Evolutionary conservation across 306 rosid genomes (phyloP).

Genomic region (Cucurbita moschata): DNA sequence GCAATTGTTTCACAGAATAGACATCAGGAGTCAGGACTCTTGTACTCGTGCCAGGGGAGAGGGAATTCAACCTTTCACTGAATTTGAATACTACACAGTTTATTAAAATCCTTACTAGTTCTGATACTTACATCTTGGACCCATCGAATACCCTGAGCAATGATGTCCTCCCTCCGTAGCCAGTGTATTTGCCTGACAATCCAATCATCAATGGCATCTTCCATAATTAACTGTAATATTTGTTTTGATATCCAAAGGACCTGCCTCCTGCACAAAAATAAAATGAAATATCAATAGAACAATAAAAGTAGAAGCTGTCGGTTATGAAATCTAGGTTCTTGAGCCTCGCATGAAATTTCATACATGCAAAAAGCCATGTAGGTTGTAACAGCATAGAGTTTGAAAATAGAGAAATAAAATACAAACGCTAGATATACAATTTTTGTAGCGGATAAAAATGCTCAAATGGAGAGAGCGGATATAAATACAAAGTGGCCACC

Average conservation of each 20-base stretch:
- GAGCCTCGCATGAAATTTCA: background rate
- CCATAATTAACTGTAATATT: constrained; percentile 82
- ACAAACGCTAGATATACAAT: background rate
- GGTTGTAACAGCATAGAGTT: background rate
- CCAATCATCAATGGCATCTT: constrained; percentile 95
- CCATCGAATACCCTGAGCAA: constrained; percentile 86
- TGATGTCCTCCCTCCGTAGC: constrained; percentile 63
- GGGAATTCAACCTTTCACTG: background rate
- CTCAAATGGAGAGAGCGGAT: background rate
- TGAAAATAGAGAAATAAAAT: background rate
- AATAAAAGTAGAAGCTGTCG: background rate
- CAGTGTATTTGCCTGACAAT: constrained; percentile 72
- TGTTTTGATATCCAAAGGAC: constrained; percentile 99
- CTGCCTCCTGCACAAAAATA: constrained; percentile 59
- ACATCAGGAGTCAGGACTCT: background rate
- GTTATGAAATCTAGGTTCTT: constrained; percentile 1
- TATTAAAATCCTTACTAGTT: background rate
- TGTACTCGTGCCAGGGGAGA: background rate
- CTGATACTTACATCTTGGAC: constrained; percentile 73
- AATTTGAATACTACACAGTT: background rate
- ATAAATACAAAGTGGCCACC: background rate
- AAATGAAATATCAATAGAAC: background rate
- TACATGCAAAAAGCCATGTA: background rate
- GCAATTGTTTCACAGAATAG: background rate
- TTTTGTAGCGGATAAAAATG: background rate